Conservation (phyloP, 208 protist genomes). For the Wallacemonas rigidus region DNA sequence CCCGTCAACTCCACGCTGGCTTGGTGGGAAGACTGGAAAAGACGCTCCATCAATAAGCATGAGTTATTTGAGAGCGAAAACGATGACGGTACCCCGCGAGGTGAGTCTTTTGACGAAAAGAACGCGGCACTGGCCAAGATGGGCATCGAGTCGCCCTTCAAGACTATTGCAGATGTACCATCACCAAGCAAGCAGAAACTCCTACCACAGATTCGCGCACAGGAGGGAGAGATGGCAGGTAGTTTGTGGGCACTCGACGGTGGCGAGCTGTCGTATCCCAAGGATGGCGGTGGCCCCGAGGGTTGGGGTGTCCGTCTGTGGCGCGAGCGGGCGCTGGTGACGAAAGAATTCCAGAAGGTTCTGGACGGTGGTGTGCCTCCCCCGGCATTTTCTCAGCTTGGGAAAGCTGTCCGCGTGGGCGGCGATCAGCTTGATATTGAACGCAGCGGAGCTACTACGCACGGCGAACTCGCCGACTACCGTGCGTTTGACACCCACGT, state of each 20-base stretch:
- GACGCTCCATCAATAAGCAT: slow-evolving; percentile 78
- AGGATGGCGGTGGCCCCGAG: slow-evolving; percentile 74
- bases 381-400: slow-evolving; percentile 56
- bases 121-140: slow-evolving; percentile 79
- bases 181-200: slow-evolving; percentile 50
- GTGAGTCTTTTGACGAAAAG: slow-evolving; percentile 84
- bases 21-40: slow-evolving; percentile 89
- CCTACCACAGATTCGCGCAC: slow-evolving; percentile 57
- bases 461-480: slow-evolving; percentile 76
- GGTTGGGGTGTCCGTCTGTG: slow-evolving; percentile 87
- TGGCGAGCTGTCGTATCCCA: slow-evolving; percentile 85
- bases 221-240: slow-evolving; percentile 78
- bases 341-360: slow-evolving; percentile 64
- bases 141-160: slow-evolving; percentile 77
- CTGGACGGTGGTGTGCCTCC: slow-evolving; percentile 49
- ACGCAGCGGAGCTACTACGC: slow-evolving; percentile 54
- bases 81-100: slow-evolving; percentile 79
- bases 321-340: slow-evolving; percentile 78
- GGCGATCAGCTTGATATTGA: slow-evolving; percentile 88
- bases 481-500: slow-evolving; percentile 59
- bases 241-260: slow-evolving; percentile 86
- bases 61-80: slow-evolving; percentile 83
- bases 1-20: slow-evolving; percentile 64
- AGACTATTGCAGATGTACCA: slow-evolving; percentile 64
- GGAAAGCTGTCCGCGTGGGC: slow-evolving; percentile 56